Base-by-base conservation (phyloP, 75 land plant species). In the Pinus albicaulis region DNA sequence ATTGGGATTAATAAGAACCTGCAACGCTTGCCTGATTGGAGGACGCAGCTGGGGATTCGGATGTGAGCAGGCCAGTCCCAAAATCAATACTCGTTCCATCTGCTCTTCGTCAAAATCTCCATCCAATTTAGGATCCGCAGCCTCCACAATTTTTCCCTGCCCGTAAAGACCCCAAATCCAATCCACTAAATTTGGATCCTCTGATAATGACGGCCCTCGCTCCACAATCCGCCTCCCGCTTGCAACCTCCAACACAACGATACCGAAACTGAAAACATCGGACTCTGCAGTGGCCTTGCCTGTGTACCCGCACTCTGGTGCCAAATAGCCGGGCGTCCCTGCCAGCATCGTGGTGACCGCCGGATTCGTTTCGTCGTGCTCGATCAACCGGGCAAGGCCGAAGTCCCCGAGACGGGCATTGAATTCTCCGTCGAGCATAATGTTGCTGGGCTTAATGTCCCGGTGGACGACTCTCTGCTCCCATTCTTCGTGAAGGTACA, bases 401-500 rank as follows among this genome's bases (percentile, higher is more conserved):
- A 28, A 28, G 1, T 59, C 41, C 55, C 11, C 69, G 22, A 70
- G 71, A 2, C 70, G 56, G 23, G 71, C 76, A 16, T 74, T 22
- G 76, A 59, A 74, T 14, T 23, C 24, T 17, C 23, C 58, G 34
- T 74, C 62, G 41, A 63, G 36, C 66, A 63, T 63, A 16, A 63
- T 36, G 25, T 63, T 63, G 34, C 66, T 31, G 19, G 66, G 66
- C 41, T 63, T 63, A 13, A 63, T 17, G 36, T 63, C 66, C 6
- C 66, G 34, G 66, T 63, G 66, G 16, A 63, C 20, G 17, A 63
- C 66, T 16, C 66, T 3, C 70, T 80, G 84, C 73, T 86, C 85
- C 75, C 90, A 88, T 55, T 80, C 88, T 14, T 82, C 83, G 74
- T 88, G 90, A 3, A 88, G 53, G 24, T 78, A 88, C 4, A 65